Base-by-base conservation (phyloP, 1,139 yeast genomes). In the Diutina sp. region DNA sequence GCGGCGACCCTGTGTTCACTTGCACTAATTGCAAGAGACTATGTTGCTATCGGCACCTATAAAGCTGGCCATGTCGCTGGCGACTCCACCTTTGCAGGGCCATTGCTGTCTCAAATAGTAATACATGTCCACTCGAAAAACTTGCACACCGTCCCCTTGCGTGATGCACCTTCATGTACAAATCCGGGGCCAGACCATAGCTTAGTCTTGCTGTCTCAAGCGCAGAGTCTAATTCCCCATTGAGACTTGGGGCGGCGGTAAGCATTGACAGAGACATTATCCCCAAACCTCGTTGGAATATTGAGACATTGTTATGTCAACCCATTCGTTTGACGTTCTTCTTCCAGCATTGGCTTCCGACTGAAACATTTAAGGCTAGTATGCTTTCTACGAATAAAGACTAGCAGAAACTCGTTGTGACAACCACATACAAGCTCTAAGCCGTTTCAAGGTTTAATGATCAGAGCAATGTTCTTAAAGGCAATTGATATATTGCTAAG, bases 1-100 rank as follows among this genome's bases (percentile, higher is more conserved):
- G 51, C n/a, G 51, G 51, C 51, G 51, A 47, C 38, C 38, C 38
- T 12, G 51, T 47, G 16, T 47, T 47, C 6, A 47, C 51, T 29
- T 47, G 51, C n/a, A 47, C 51, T 18, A 47, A 38, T 29, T 47
- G 51, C 32, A 47, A 47, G 6, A 28, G 21, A 29, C 21, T 47
- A 14, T 47, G 51, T 14, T 47, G 51, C 51, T 47, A 47, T 14
- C 25, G 32, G 8, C 51, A 47, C n/a, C 35, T 25, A 9, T 47
- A 14, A 35, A 8, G n/a, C 7, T 9, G 41, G 6, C n/a, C 41
- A 8, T n/a, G n/a, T 35, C n/a, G 41, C 14, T 35, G 41, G 14
- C n/a, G 14, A 8, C n/a, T 35, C 6, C 11, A n/a, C 41, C 11
- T 6, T 12, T 12, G 4, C 41, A 11, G 14, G n/a, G 14, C 14